Conservation (phyloP, 306 rosid species). For the Quercus dentata region DNA sequence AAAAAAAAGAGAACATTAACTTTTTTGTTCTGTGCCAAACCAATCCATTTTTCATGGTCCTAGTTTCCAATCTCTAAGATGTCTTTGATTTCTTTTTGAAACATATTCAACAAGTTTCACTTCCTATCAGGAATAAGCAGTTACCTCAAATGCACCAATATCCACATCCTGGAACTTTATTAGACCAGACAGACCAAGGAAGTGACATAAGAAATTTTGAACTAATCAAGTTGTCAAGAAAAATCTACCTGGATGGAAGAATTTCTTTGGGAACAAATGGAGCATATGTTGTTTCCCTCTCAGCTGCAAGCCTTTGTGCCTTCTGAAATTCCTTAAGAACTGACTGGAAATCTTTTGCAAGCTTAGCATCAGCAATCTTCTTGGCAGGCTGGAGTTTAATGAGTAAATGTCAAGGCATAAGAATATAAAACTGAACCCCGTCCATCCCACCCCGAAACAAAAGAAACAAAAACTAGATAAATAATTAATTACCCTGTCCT, state of each 20-base stretch:
- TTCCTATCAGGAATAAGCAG: neutral
- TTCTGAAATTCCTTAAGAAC: constrained; percentile 93
- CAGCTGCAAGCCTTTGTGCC: constrained; percentile 94
- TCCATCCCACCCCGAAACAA: constrained; percentile 1
- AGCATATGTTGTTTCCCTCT: constrained; percentile 90
- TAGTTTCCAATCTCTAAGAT: neutral
- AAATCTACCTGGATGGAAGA: constrained; percentile 69
- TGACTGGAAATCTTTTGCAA: constrained; percentile 90
- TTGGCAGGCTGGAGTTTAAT: constrained; percentile 65
- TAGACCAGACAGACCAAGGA: neutral
- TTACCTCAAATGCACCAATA: neutral
- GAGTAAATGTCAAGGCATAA: constrained; percentile 8
- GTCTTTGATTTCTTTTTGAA: neutral
- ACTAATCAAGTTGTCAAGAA: neutral
- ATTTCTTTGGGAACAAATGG: constrained; percentile 77
- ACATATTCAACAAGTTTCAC: neutral
- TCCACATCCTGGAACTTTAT: neutral
- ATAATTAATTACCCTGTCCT: neutral
- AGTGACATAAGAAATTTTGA: neutral
- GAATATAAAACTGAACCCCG: neutral
- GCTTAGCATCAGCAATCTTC: constrained; percentile 94
- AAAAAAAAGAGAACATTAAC: too few species aligned
- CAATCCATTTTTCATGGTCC: neutral
- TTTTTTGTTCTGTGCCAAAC: neutral
- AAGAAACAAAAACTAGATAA: neutral